Base-by-base conservation (phyloP, 169 alveolate genomes). In the Cryptosporidium muris region DNA sequence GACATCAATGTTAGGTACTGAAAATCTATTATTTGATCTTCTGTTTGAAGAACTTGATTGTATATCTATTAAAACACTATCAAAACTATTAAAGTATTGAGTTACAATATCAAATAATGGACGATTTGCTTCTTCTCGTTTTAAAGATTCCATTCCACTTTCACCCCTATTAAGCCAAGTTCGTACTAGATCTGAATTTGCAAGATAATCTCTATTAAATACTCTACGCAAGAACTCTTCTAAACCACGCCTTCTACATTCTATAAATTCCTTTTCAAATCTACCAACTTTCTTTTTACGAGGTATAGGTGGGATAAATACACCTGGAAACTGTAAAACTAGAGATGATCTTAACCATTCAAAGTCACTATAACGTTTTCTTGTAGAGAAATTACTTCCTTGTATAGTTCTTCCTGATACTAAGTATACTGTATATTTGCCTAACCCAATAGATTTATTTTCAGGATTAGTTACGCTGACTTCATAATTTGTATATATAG, bases 301-400 rank as follows among this genome's bases (percentile, higher is more conserved):
- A 38, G 91, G 91, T 11, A 91, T 47, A 11, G 94, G 94, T 37
- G 94, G 95, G 25, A 92, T 63, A 34, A 89, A 90, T 42, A 89
- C 90, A 43, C 91, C 89, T 56, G 88, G 66, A 62, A 89, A 90
- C 37, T 88, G 80, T 36, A 81, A 67, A 37, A 82, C 85, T 68
- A 92, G 82, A 42, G 66, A 82, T 65, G 88, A 85, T 65, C 88
- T 67, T 47, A 92, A 88, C 93, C 92, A 82, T 58, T 88, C 81
- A 63, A 92, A 92, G 58, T 92, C 95, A 37, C 88, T 85, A 80
- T 92, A 90, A 64, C 95, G 52, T 43, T 81, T 67, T 63, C 91
- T 54, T 36, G 81, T 60, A 3, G 88, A 65, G 52, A 88, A 88
- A 40, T 80, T 58, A 58, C 42, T 81, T 2, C 88, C 91, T 43